These are phyloP conservation scores for Anthostomella pinea DNA, from an alignment of 2,329 filamentous ascomycete species.

Conservation along the genomic window DNA sequence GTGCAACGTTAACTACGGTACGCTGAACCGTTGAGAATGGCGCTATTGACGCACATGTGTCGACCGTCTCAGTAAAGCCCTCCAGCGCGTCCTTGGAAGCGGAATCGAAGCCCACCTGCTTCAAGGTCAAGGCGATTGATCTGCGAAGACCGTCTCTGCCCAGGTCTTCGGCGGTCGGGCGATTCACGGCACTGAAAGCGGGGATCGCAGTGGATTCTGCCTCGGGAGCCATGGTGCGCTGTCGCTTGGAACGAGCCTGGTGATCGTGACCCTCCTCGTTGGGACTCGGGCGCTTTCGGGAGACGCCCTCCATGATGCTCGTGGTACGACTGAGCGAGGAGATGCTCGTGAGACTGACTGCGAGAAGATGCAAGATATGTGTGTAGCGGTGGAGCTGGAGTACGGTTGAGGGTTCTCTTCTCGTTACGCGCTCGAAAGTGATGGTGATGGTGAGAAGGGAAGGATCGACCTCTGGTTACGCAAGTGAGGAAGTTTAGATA, in stretches of 20 bases:
- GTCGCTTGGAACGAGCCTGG: conserved; percentile 23
- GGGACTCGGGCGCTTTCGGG: conserved; percentile 23
- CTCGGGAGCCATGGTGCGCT: conserved; percentile 21
- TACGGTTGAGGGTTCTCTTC: no score
- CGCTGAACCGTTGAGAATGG: not conserved
- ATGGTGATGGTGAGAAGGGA: no score
- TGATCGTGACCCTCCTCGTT: conserved; percentile 14
- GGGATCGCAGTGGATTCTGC: conserved; percentile 8
- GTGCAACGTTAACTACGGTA: conserved; percentile 17
- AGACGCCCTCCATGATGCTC: conserved; percentile 14
- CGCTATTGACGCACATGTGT: conserved; percentile 49
- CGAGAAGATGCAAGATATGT: no score
- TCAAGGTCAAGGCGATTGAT: conserved; percentile 53
- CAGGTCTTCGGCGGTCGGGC: conserved; percentile 30
- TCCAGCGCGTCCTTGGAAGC: conserved; percentile 57
- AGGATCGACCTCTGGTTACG: no score
- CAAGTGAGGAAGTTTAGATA: no score
- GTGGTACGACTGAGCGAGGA: not conserved
- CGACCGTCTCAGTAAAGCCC: conserved; percentile 53
- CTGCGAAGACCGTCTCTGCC: conserved; percentile 48
- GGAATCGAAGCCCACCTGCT: conserved; percentile 57
- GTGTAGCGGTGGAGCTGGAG: no score
- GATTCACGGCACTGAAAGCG: conserved; percentile 15
- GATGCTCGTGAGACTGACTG: not conserved
- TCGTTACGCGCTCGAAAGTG: no score